Conservation (phyloP, 768 basidiomycete genomes). For the Boletus subcaerulescens region DNA sequence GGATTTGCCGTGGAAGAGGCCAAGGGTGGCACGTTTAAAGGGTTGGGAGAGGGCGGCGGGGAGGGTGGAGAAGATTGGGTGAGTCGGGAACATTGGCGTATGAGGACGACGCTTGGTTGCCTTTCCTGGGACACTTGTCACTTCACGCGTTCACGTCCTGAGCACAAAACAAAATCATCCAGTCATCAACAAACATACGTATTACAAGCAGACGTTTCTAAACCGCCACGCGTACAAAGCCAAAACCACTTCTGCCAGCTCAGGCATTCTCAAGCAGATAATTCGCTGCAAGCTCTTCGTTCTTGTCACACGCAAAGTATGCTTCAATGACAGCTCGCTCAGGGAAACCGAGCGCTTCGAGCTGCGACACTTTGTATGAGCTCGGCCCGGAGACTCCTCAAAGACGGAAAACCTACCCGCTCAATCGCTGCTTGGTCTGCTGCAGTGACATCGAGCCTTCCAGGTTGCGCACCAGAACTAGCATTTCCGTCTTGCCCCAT, state of each 20-base stretch:
- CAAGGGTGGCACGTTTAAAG: slow-evolving; percentile 77
- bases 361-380: background rate
- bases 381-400: background rate
- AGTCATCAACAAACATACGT: background rate
- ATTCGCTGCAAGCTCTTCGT: slow-evolving; percentile 5
- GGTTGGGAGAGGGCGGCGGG: slow-evolving; percentile 50
- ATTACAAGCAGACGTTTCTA: no score
- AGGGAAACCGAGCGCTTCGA: slow-evolving; percentile 2
- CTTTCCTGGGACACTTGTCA: background rate
- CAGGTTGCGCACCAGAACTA: background rate
- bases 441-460: background rate
- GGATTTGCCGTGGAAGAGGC: slow-evolving; percentile 79
- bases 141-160: no score
- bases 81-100: slow-evolving; percentile 24
- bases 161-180: no score
- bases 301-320: slow-evolving; percentile 7
- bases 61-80: slow-evolving; percentile 14
- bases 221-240: background rate
- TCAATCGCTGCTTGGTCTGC: background rate
- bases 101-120: background rate
- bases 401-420: background rate
- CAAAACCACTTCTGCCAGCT: background rate
- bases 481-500: background rate
- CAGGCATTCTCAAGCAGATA: slow-evolving; percentile 1
- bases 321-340: slow-evolving; percentile 5